These are phyloP conservation scores for Alternaria tenuissima DNA, from an alignment of 2,329 filamentous ascomycete genomes.

Conservation along the genomic window DNA sequence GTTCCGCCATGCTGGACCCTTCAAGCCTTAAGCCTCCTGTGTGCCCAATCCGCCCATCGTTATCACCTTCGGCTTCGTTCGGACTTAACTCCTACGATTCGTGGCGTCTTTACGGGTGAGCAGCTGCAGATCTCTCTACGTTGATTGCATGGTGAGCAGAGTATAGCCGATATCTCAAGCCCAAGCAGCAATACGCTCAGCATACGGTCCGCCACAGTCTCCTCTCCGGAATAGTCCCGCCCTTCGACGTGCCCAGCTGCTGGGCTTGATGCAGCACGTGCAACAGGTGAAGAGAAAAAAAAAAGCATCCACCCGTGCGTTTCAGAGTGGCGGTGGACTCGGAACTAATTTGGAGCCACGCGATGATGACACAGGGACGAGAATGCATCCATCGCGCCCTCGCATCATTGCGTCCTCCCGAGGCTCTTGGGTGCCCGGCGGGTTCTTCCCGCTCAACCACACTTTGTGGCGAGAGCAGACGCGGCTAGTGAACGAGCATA, in stretches of 20 bases:
- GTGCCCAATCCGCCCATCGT: slow-evolving; percentile 25
- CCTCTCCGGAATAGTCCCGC: slow-evolving; percentile 15
- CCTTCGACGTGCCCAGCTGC: slow-evolving; percentile 12
- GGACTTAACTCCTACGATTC: slow-evolving; percentile 15
- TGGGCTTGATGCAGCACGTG: slow-evolving; percentile 27
- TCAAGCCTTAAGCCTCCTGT: slow-evolving; percentile 15
- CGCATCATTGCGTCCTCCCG: slow-evolving; percentile 12
- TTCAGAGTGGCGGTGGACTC: slow-evolving; percentile 17
- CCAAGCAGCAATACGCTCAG: slow-evolving; percentile 3
- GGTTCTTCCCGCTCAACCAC: slow-evolving; percentile 10
- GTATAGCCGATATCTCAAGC: slow-evolving; percentile 7
- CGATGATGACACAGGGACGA: slow-evolving; percentile 14
- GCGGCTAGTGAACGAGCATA: slow-evolving; percentile 7
- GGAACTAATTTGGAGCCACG: slow-evolving; percentile 12
- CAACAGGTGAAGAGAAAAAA: slow-evolving; percentile 5
- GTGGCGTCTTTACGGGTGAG: slow-evolving; percentile 2
- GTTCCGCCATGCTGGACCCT: slow-evolving; percentile 35
- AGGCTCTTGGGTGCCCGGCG: slow-evolving; percentile 2
- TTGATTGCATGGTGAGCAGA: slow-evolving; percentile 7
- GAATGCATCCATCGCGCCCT: slow-evolving; percentile 5
- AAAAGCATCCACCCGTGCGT: slow-evolving; percentile 22
- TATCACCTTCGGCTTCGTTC: slow-evolving; percentile 21
- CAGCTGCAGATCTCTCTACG: slow-evolving; percentile 10
- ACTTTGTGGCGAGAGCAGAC: slow-evolving; percentile 7
- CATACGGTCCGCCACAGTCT: slow-evolving; percentile 11